A percentile compares a stretch with the other conserved stretches of the same genome.
Conservation (phyloP, 768 basidiomycete genomes). For the Tephrocybe sp. region DNA sequence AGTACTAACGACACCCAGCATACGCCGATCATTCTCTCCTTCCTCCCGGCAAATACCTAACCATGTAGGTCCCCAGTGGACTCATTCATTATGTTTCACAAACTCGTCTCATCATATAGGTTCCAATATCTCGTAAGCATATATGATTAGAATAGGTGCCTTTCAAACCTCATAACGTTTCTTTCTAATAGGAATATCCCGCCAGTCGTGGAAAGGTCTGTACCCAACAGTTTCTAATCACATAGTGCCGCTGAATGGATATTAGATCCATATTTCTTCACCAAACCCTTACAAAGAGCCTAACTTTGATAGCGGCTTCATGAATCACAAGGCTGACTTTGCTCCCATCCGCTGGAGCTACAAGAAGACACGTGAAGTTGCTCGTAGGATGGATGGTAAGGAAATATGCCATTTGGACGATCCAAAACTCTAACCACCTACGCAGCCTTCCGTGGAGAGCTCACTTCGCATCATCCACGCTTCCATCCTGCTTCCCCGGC, state of each 20-base stretch:
- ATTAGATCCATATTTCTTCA: constrained; percentile 61
- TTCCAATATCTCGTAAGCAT: constrained; percentile 64
- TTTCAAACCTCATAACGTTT: background rate
- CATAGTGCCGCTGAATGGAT: background rate
- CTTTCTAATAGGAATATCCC: constrained; percentile 56
- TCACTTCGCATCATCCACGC: constrained; percentile 71
- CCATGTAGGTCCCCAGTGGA: constrained; percentile 48
- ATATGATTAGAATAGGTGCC: background rate
- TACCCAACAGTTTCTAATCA: background rate
- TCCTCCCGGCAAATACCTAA: constrained; percentile 71
- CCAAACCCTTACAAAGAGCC: constrained; percentile 63
- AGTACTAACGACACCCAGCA: constrained; percentile 29
- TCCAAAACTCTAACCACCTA: background rate
- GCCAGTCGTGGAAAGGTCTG: constrained; percentile 69
- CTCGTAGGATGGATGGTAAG: constrained; percentile 68
- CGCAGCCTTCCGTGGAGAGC: constrained; percentile 67
- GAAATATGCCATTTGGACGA: background rate
- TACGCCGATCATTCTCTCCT: constrained; percentile 72
- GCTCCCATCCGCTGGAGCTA: constrained; percentile 77
- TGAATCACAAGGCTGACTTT: constrained; percentile 78
- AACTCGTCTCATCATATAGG: too few relatives aligned
- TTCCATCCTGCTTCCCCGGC: constrained; percentile 72
- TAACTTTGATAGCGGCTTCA: constrained; percentile 72
- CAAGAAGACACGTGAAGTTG: constrained; percentile 74
- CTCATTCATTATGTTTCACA: too few relatives aligned